phyloP scores from a whole-genome alignment of 1,284 basidiomycete genomes.

The Ceraceosorus guamensis region DNA sequence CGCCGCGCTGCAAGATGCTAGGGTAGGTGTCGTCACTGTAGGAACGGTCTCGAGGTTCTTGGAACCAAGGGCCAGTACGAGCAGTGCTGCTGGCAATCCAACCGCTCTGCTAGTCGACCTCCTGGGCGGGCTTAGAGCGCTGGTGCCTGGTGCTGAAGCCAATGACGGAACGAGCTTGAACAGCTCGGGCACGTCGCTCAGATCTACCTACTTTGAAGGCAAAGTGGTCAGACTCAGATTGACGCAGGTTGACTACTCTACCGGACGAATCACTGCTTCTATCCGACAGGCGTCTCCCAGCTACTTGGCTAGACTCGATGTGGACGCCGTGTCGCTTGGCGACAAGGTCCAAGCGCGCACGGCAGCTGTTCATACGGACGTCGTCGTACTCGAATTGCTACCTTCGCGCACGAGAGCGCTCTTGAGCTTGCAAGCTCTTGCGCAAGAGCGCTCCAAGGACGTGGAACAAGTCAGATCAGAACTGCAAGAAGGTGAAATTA shows the following conservation, averaged over 20 bases:
- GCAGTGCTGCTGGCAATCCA: not conserved
- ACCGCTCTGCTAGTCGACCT: slow-evolving; percentile 37
- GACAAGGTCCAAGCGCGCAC: slow-evolving; percentile 39
- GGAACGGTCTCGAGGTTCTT: slow-evolving; percentile 61
- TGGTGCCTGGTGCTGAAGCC: slow-evolving; percentile 55
- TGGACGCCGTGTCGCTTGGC: slow-evolving; percentile 38
- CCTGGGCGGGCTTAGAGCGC: slow-evolving; percentile 78
- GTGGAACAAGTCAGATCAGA: slow-evolving; percentile 64
- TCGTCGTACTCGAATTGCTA: slow-evolving; percentile 38
- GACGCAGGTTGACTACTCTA: slow-evolving; percentile 62
- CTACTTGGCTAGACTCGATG: slow-evolving; percentile 38
- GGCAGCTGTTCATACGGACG: slow-evolving; percentile 38
- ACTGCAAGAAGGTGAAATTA: slow-evolving; percentile 65
- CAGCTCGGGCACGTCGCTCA: slow-evolving; percentile 50
- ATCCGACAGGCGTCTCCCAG: slow-evolving; percentile 64
- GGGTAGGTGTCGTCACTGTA: slow-evolving; percentile 67
- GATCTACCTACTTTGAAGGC: slow-evolving; percentile 60
- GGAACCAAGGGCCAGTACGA: slow-evolving; percentile 13
- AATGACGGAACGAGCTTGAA: too few relatives aligned
- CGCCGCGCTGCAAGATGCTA: slow-evolving; percentile 67
- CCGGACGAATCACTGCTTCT: slow-evolving; percentile 69
- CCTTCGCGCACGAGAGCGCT: slow-evolving; percentile 66
- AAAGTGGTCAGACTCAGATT: slow-evolving; percentile 78
- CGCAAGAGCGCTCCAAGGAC: slow-evolving; percentile 66
- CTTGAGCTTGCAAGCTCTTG: slow-evolving; percentile 75